A percentile compares a stretch with the other conserved stretches of the same genome.
Conservation (phyloP, 2,329 filamentous ascomycete species). For the Lachnum nothofagi region DNA sequence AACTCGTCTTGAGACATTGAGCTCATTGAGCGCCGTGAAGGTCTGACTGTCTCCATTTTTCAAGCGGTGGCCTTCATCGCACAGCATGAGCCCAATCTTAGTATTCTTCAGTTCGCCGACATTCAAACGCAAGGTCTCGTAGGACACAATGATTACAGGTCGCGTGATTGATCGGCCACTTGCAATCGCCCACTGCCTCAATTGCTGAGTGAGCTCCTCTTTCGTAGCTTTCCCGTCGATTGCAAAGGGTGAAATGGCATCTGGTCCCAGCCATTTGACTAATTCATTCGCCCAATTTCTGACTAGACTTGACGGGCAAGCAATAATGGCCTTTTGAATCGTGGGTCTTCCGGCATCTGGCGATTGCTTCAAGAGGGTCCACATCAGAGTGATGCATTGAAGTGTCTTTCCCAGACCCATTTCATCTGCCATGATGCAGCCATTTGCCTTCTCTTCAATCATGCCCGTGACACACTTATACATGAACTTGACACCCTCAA, state of each 20-base stretch:
- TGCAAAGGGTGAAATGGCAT: conserved; percentile 87
- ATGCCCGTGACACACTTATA: conserved; percentile 93
- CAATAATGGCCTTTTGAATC: conserved; percentile 95
- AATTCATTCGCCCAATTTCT: conserved; percentile 98
- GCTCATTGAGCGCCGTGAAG: conserved; percentile 80
- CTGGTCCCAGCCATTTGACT: conserved; percentile 90
- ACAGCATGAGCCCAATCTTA: conserved; percentile 86
- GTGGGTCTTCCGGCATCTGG: conserved; percentile 89
- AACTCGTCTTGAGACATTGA: conserved; percentile 86
- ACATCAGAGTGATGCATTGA: conserved; percentile 94
- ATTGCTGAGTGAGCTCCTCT: conserved; percentile 81
- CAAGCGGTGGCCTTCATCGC: conserved; percentile 91
- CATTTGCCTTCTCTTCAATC: conserved; percentile 87
- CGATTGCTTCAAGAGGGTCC: conserved; percentile 93
- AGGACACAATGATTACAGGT: conserved; percentile 94
- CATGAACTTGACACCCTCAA: conserved; percentile 97
- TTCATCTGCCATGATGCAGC: conserved; percentile 99
- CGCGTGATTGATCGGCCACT: conserved; percentile 83
- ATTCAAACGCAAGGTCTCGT: conserved; percentile 89
- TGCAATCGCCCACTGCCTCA: conserved; percentile 91
- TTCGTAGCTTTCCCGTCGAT: conserved; percentile 96
- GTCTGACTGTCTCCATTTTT: conserved; percentile 97
- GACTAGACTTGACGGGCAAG: conserved; percentile 92
- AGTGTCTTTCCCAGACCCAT: conserved; percentile 98
- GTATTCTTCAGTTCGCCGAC: conserved; percentile 85